A percentile compares a stretch with the other conserved stretches of the same genome.
Conservation (phyloP, 805 yeast genomes). For the Zygoascus bituminiphila region DNA sequence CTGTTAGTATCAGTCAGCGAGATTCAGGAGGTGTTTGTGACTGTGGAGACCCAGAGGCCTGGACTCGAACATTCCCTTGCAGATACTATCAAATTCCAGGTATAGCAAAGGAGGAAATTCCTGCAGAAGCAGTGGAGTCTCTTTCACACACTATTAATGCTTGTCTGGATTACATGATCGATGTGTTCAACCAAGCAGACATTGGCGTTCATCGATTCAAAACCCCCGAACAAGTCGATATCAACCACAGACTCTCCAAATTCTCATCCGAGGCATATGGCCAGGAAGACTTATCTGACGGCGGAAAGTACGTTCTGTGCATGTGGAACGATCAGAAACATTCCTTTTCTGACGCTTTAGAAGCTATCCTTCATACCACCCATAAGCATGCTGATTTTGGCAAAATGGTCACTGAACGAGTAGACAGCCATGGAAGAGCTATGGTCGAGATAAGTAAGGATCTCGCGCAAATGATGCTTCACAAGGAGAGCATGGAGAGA, state of each 20-base stretch:
- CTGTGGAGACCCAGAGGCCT: conserved; percentile 85
- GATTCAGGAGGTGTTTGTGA: conserved; percentile 77
- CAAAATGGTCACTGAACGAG: conserved; percentile 57
- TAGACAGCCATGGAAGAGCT: conserved; percentile 61
- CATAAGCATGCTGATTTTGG: conserved; percentile 58
- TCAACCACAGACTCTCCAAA: conserved; percentile 27
- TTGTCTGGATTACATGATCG: conserved; percentile 27
- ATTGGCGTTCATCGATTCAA: conserved; percentile 21
- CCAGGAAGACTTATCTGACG: conserved; percentile 36
- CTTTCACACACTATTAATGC: conserved; percentile 23
- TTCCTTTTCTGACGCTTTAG: conserved; percentile 66
- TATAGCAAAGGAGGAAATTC: conserved; percentile 30
- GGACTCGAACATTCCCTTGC: conserved; percentile 51
- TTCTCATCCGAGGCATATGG: conserved; percentile 40
- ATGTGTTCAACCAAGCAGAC: conserved; percentile 23
- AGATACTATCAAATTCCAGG: conserved; percentile 29
- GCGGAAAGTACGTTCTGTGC: conserved; percentile 44
- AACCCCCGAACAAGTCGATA: conserved; percentile 21
- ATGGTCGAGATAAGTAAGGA: conserved; percentile 52
- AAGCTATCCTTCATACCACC: conserved; percentile 55
- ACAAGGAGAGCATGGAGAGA: conserved; percentile 48
- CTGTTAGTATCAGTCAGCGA: conserved; percentile 48
- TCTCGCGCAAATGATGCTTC: conserved; percentile 40
- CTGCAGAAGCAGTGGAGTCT: conserved; percentile 36
- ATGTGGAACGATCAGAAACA: conserved; percentile 75